A percentile compares a stretch with the other conserved stretches of the same genome.
phyloP scores from a whole-genome alignment of 2,329 filamentous ascomycete species.

The Coniochaeta sp. region DNA sequence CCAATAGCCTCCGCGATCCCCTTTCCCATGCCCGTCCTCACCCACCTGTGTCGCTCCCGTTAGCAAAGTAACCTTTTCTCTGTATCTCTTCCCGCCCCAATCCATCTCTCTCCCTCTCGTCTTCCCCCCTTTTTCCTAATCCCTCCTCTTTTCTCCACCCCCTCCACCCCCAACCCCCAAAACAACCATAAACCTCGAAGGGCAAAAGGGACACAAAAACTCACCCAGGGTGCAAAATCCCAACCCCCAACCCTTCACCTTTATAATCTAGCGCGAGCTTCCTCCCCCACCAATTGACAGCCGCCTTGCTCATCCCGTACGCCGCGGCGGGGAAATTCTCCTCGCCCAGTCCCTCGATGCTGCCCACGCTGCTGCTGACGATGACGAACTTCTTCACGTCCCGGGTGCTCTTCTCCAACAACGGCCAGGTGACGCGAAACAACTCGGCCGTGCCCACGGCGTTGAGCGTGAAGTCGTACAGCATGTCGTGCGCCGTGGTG shows the following conservation, averaged over 20 bases:
- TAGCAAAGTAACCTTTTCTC: too few relatives aligned
- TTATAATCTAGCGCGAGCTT: conserved; percentile 15
- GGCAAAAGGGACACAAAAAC: conserved; percentile 6
- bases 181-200: too few relatives aligned
- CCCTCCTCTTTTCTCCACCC: too few relatives aligned
- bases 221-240: conserved; percentile 21
- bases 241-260: conserved; percentile 14
- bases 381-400: conserved; percentile 15
- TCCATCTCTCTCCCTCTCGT: too few relatives aligned
- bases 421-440: conserved; percentile 14
- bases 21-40: conserved; percentile 19
- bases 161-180: too few relatives aligned
- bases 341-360: conserved; percentile 12
- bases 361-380: conserved; percentile 18
- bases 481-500: conserved; percentile 11
- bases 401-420: conserved; percentile 8
- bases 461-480: conserved; percentile 17
- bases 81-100: too few relatives aligned
- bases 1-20: conserved; percentile 16
- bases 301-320: conserved; percentile 23
- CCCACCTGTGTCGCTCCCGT: too few relatives aligned
- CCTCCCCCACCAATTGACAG: conserved; percentile 18
- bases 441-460: conserved; percentile 15
- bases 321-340: conserved; percentile 15
- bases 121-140: neutral